Conservation (phyloP, 2,329 filamentous ascomycete species). For the Neofusicoccum laricinum region DNA sequence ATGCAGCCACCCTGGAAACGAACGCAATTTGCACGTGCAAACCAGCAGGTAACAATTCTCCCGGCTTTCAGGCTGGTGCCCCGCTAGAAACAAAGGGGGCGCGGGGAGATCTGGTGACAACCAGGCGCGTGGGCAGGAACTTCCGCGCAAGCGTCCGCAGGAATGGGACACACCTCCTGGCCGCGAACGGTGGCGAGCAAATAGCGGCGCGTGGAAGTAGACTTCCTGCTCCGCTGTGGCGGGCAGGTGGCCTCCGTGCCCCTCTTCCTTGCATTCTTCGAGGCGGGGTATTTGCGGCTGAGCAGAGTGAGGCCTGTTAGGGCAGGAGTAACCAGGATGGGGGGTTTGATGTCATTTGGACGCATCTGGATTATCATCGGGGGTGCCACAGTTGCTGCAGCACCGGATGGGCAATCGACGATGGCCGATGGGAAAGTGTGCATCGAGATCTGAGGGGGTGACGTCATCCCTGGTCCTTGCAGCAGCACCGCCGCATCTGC, state of each 20-base stretch:
- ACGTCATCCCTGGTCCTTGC: not conserved
- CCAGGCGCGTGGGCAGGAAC: not conserved
- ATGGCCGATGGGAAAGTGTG: constrained; percentile 6
- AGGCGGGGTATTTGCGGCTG: not conserved
- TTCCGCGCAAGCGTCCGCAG: too few relatives aligned
- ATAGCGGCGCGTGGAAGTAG: not conserved
- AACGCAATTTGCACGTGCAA: not conserved
- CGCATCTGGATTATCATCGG: constrained; percentile 1
- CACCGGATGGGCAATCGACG: constrained; percentile 3
- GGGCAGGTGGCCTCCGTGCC: not conserved
- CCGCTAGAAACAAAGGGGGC: not conserved
- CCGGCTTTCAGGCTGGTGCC: too few relatives aligned
- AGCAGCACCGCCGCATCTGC: not conserved
- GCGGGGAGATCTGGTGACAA: not conserved
- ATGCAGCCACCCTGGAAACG: not conserved
- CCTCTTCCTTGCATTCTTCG: not conserved
- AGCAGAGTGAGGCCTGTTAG: not conserved
- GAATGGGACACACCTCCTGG: too few relatives aligned
- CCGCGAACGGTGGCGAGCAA: too few relatives aligned
- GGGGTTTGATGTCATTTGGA: constrained; percentile 1
- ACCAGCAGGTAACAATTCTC: too few relatives aligned
- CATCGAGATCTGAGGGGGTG: not conserved
- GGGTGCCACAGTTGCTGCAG: constrained; percentile 2
- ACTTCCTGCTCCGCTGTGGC: not conserved
- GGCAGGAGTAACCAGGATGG: not conserved